Base-by-base conservation (phyloP, 2,329 filamentous ascomycete species). In the Colletotrichum liaoningense region DNA sequence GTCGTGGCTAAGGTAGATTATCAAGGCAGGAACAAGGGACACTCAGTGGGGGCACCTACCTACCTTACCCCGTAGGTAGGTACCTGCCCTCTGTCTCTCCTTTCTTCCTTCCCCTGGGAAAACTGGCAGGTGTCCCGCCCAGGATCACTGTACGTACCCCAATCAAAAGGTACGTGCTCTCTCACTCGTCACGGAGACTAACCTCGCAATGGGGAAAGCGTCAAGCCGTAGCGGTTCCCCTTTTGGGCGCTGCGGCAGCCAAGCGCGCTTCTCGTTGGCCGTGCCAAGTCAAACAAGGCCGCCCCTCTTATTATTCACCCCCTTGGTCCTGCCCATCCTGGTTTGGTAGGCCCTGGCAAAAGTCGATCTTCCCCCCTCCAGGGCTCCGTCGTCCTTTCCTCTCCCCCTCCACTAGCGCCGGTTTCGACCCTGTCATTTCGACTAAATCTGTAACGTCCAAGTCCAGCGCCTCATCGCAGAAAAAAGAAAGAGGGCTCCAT, bases 371-470 rank as follows among this genome's bases (percentile, higher is more conserved):
- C 24, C 24, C 58, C 58, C 11, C 56, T 14, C 12, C 26, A 28
- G 24, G 14, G n/a, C 35, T 19, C 12, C 14, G 24, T 24, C 38
- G 38, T 62, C 9, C 35, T 49, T n/a, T 19, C 24, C 9, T 63
- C 22, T 35, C 5, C 46, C 46, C 46, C 28, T 33, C 56, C 72
- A 63, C 68, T 68, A 58, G 72, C 56, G 62, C 72, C 52, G 52
- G 68, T 33, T 68, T 72, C 68, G 72, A 73, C 58, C 68, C 71
- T 59, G 63, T 57, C 58, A 72, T 72, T 68, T 74, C 69, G 38
- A 63, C 68, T 74, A 63, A 74, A 74, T 74, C 72, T 74, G 68
- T 72, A 72, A 74, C 72, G 33, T 67, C 68, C 38, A 74, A 63
- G 55, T 62, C 49, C 63, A 46, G 52, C 35, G 52, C 30, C 52